Evolutionary conservation across 2,329 filamentous ascomycete genomes (phyloP).

Genomic region (Hymenoscyphus salicellus): DNA sequence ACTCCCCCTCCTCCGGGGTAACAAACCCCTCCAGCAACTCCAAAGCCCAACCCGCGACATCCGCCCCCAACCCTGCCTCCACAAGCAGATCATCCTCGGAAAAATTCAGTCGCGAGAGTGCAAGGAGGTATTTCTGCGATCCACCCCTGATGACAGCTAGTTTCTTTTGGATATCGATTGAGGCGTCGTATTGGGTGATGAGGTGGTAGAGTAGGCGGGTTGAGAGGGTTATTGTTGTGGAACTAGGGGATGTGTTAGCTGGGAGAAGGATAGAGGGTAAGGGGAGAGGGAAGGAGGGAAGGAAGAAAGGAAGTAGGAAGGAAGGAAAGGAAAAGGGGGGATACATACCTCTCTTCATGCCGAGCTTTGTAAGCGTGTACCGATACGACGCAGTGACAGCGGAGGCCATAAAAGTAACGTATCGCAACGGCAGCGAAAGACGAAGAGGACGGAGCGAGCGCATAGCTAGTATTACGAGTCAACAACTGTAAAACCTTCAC

Average conservation of each 20-base stretch:
- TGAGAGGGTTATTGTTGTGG: conserved; percentile 54
- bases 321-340: too few species aligned
- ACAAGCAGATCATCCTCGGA: conserved; percentile 73
- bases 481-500: conserved; percentile 49
- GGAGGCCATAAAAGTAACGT: too few species aligned
- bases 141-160: conserved; percentile 67
- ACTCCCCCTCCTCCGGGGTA: conserved; percentile 72
- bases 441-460: too few species aligned
- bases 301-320: conserved; percentile 13
- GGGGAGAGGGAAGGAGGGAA: not conserved
- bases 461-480: conserved; percentile 62
- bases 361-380: conserved; percentile 49
- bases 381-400: too few species aligned
- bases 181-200: conserved; percentile 56
- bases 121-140: conserved; percentile 77
- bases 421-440: too few species aligned
- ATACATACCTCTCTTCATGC: conserved; percentile 42
- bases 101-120: conserved; percentile 80
- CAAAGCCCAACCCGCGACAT: conserved; percentile 77
- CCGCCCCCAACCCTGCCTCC: conserved; percentile 72
- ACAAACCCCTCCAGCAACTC: conserved; percentile 76
- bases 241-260: conserved; percentile 33
- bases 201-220: conserved; percentile 61
- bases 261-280: too few species aligned
- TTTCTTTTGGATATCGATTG: conserved; percentile 68